Evolutionary conservation across 805 yeast species (phyloP).

Genomic region (Ogataea methanolica): DNA sequence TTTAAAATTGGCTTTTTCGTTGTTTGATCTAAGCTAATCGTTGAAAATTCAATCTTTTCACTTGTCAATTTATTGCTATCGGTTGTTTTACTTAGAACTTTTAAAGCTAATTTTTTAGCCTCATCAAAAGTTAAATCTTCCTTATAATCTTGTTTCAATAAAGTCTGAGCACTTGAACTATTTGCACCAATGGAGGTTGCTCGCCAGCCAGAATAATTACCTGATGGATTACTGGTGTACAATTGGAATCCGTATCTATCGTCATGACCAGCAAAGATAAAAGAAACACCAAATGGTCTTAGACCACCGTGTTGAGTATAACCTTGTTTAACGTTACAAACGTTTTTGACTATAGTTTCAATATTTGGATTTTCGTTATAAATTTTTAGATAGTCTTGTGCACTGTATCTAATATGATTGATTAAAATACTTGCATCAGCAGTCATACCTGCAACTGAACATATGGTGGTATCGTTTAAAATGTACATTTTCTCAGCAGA

Average conservation of each 20-base stretch:
- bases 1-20: slow-evolving; percentile 59
- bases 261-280: slow-evolving; percentile 94
- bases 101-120: slow-evolving; percentile 83
- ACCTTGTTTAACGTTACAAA: slow-evolving; percentile 94
- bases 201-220: slow-evolving; percentile 97
- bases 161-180: slow-evolving; percentile 92
- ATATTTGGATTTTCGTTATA: slow-evolving; percentile 95
- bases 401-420: slow-evolving; percentile 76
- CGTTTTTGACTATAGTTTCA: slow-evolving; percentile 78
- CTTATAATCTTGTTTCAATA: slow-evolving; percentile 91
- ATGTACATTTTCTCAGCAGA: slow-evolving; percentile 89
- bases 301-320: slow-evolving; percentile 98
- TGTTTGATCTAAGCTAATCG: slow-evolving; percentile 46
- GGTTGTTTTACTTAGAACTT: slow-evolving; percentile 90
- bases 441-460: slow-evolving; percentile 97
- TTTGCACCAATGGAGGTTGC: slow-evolving; percentile 97
- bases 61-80: slow-evolving; percentile 81
- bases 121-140: slow-evolving; percentile 69
- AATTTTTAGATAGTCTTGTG: slow-evolving; percentile 79
- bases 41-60: slow-evolving; percentile 91
- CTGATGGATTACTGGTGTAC: slow-evolving; percentile 94
- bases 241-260: slow-evolving; percentile 86
- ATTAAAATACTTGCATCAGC: slow-evolving; percentile 93
- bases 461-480: slow-evolving; percentile 62
- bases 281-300: slow-evolving; percentile 97